Conservation (phyloP, 2,329 filamentous ascomycete species). For the Hypoxylon sp. region DNA sequence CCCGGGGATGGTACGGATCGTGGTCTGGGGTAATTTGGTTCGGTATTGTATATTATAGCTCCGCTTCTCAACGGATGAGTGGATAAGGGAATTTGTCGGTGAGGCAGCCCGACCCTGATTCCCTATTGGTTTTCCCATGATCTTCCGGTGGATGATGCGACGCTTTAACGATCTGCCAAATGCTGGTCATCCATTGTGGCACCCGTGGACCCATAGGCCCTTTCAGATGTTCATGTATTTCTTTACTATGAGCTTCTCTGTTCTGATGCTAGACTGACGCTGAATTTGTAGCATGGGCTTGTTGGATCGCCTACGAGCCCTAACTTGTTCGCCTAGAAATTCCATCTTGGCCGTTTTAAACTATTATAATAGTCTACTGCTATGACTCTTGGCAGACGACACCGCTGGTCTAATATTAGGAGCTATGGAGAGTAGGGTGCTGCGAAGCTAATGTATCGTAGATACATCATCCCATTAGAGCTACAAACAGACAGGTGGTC, state of each 20-base stretch:
- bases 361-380: slow-evolving; percentile 18
- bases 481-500: slow-evolving; percentile 17
- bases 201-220: background rate
- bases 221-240: background rate
- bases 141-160: slow-evolving; percentile 14
- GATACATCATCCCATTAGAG: background rate
- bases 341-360: slow-evolving; percentile 36
- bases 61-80: slow-evolving; percentile 40
- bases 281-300: slow-evolving; percentile 26
- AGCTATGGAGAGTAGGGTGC: background rate
- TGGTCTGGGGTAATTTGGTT: slow-evolving; percentile 31
- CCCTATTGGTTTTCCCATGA: slow-evolving; percentile 27
- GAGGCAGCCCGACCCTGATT: slow-evolving; percentile 18
- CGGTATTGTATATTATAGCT: slow-evolving; percentile 15
- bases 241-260: slow-evolving; percentile 4
- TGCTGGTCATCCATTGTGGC: slow-evolving; percentile 28
- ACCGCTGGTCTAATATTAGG: slow-evolving; percentile 28
- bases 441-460: slow-evolving; percentile 1
- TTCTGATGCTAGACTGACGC: too few relatives aligned
- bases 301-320: slow-evolving; percentile 15
- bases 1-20: slow-evolving; percentile 31
- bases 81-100: slow-evolving; percentile 35
- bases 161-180: slow-evolving; percentile 28
- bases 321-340: slow-evolving; percentile 20
- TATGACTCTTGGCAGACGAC: slow-evolving; percentile 29